These are phyloP conservation scores for Platanthera zijinensis DNA, from an alignment of 106 monocot genomes.

Conservation along the genomic window DNA sequence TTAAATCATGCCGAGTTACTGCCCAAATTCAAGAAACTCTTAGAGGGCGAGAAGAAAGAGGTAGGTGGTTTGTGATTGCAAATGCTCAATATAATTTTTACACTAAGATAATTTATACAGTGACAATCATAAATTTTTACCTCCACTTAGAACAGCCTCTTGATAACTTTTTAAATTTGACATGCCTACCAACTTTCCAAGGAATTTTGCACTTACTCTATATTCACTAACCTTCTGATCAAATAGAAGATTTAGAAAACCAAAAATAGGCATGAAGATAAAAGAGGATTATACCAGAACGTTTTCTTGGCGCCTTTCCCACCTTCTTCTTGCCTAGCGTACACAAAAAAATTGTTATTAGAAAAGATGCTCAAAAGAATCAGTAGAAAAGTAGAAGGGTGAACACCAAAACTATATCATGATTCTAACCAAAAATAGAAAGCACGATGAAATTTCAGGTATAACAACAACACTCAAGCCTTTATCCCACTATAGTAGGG, in stretches of 20 bases:
- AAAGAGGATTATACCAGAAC: constrained; percentile 52
- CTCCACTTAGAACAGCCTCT: not conserved
- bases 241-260: not conserved
- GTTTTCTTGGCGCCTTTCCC: constrained; percentile 91
- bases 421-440: not conserved
- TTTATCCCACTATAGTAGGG: too few species aligned
- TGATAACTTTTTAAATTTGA: not conserved
- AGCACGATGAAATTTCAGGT: not conserved
- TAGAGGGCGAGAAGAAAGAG: too few species aligned
- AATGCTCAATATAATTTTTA: too few species aligned
- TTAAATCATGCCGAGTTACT: too few species aligned
- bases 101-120: too few species aligned
- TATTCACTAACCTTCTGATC: not conserved
- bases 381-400: not conserved
- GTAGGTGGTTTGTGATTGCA: too few species aligned
- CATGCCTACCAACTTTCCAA: not conserved
- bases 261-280: not conserved
- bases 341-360: constrained; percentile 3
- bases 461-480: too few species aligned
- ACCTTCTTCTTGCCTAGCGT: constrained; percentile 52
- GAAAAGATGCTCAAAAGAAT: not conserved
- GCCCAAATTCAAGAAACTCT: too few species aligned
- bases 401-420: not conserved
- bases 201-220: not conserved
- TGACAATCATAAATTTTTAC: not conserved